These are phyloP conservation scores for Ophryocystis elektroscirrha DNA, from an alignment of 169 alveolate genomes.

Conservation along the genomic window DNA sequence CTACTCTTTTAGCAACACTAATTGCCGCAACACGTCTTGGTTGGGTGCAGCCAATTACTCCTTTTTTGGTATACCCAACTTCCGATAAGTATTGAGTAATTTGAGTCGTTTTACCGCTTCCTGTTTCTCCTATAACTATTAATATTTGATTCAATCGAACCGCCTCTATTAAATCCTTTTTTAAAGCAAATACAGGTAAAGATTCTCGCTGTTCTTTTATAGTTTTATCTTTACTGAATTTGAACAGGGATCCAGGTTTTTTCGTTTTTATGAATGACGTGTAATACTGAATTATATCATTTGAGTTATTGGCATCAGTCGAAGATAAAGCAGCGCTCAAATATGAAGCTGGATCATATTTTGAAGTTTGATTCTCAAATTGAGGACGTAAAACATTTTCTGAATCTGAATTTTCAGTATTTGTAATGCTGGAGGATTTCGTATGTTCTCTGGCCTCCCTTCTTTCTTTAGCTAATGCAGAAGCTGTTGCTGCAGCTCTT, in stretches of 20 bases:
- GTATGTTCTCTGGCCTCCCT: slow-evolving; percentile 27
- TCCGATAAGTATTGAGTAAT: slow-evolving; percentile 81
- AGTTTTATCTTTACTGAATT: slow-evolving; percentile 90
- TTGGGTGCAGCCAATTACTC: slow-evolving; percentile 84
- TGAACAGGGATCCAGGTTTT: too few relatives aligned
- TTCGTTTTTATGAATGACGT: too few relatives aligned
- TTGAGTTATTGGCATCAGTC: too few relatives aligned
- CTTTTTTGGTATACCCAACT: slow-evolving; percentile 65
- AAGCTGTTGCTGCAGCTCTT: slow-evolving; percentile 64
- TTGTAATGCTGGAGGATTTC: not conserved
- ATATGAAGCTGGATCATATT: slow-evolving; percentile 1
- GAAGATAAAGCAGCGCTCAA: too few relatives aligned
- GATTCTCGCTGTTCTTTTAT: slow-evolving; percentile 10
- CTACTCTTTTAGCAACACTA: slow-evolving; percentile 85
- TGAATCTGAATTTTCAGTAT: not conserved
- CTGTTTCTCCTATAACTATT: slow-evolving; percentile 91
- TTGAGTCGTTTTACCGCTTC: slow-evolving; percentile 97
- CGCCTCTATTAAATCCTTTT: slow-evolving; percentile 59
- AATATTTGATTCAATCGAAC: slow-evolving; percentile 64
- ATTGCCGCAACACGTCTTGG: slow-evolving; percentile 98
- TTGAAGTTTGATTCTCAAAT: slow-evolving; percentile 57
- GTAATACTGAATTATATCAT: not conserved
- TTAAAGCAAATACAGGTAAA: slow-evolving; percentile 16
- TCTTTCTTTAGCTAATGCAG: slow-evolving; percentile 47
- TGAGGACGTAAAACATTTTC: not conserved